phyloP scores from a whole-genome alignment of 1,284 basidiomycete genomes.

The Moesziomyces parantarcticus region DNA sequence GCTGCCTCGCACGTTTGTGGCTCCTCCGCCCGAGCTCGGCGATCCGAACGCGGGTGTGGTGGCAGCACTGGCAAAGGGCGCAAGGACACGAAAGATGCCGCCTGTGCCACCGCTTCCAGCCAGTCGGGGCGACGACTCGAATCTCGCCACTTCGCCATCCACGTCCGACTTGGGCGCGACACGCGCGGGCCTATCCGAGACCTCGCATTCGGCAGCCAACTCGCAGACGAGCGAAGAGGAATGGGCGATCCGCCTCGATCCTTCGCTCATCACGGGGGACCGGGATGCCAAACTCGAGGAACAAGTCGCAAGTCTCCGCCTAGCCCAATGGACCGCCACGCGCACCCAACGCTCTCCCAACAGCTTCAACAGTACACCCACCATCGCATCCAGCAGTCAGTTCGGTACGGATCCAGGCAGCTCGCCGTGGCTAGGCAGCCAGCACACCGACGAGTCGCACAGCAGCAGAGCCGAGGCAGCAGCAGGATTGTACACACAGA shows the following conservation, averaged over 20 bases:
- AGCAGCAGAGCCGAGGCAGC: neutral
- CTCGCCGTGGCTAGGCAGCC: constrained; percentile 1
- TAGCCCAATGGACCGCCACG: constrained; percentile 21
- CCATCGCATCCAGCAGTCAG: constrained; percentile 20
- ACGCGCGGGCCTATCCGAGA: neutral
- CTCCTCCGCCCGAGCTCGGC: constrained; percentile 18
- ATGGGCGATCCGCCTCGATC: constrained; percentile 16
- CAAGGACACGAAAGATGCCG: constrained; percentile 15
- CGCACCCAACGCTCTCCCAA: constrained; percentile 7
- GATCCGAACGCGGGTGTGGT: constrained; percentile 8
- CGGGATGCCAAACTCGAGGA: constrained; percentile 39
- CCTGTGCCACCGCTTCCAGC: neutral
- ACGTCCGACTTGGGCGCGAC: constrained; percentile 10
- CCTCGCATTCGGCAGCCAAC: constrained; percentile 10
- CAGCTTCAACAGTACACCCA: neutral
- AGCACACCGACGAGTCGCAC: too few relatives aligned
- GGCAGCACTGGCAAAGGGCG: constrained; percentile 1
- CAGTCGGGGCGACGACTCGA: too few relatives aligned
- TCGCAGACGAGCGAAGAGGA: constrained; percentile 10
- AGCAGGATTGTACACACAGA: constrained; percentile 17
- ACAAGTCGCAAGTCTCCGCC: constrained; percentile 13
- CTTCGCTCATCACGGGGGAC: constrained; percentile 33
- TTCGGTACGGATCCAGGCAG: constrained; percentile 3
- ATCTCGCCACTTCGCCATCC: neutral
- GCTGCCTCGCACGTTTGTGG: constrained; percentile 36